phyloP scores from a whole-genome alignment of 2,329 filamentous ascomycete genomes.

The Epichloe aotearoae region DNA sequence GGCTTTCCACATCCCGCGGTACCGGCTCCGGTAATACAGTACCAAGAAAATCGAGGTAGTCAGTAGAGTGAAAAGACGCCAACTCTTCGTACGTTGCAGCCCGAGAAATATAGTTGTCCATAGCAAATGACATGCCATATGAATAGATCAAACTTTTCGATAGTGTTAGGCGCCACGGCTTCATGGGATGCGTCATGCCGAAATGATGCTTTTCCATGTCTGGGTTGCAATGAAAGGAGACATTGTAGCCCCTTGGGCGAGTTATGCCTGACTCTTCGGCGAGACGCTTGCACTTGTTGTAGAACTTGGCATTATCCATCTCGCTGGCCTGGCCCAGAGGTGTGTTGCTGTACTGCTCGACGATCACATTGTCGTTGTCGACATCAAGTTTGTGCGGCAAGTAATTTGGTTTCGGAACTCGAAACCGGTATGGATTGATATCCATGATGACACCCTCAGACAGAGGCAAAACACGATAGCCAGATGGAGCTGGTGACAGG shows the following conservation, averaged over 20 bases:
- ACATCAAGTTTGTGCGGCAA: constrained; percentile 40
- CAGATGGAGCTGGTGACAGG: not conserved
- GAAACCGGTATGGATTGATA: constrained; percentile 36
- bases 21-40: constrained; percentile 53
- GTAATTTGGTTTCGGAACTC: constrained; percentile 46
- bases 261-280: constrained; percentile 56
- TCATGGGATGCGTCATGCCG: constrained; percentile 95
- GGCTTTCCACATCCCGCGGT: constrained; percentile 51
- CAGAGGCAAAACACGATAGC: not conserved
- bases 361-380: constrained; percentile 37
- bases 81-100: constrained; percentile 81
- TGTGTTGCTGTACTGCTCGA: constrained; percentile 36
- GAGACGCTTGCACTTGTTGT: constrained; percentile 42
- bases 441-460: constrained; percentile 15
- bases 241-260: constrained; percentile 71
- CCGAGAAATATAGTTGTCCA: constrained; percentile 84
- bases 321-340: constrained; percentile 38
- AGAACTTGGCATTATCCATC: constrained; percentile 42
- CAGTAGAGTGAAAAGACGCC: constrained; percentile 69
- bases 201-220: constrained; percentile 96
- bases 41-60: constrained; percentile 83
- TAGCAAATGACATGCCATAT: constrained; percentile 90
- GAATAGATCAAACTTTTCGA: constrained; percentile 90
- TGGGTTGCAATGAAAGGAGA: constrained; percentile 92
- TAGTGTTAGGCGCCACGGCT: constrained; percentile 90